phyloP scores from a whole-genome alignment of 164 flowering plant species.

The Vitis vinifera region DNA sequence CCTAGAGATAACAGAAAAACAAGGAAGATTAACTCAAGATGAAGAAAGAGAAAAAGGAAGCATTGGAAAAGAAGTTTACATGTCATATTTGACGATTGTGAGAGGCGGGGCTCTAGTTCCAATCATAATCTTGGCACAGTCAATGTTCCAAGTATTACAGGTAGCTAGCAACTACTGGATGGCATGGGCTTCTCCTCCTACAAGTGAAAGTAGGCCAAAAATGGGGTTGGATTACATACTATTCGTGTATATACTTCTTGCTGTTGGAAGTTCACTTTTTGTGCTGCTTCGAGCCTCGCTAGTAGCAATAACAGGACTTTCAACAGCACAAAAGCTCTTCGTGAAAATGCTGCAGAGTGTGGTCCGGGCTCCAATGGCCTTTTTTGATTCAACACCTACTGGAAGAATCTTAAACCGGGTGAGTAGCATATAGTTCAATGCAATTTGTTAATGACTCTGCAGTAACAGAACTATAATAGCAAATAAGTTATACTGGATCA shows the following conservation, averaged over 20 bases:
- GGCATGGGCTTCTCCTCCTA: slow-evolving; percentile 91
- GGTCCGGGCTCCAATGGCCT: slow-evolving; percentile 89
- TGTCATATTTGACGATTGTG: slow-evolving; percentile 73
- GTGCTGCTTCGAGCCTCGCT: slow-evolving; percentile 65
- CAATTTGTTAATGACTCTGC: neutral
- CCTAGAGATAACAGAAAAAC: slow-evolving; percentile 56
- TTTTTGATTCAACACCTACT: slow-evolving; percentile 94
- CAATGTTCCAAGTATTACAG: slow-evolving; percentile 74
- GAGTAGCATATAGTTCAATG: slow-evolving; percentile 13
- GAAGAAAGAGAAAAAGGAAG: slow-evolving; percentile 95
- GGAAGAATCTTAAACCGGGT: slow-evolving; percentile 96
- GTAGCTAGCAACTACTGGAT: slow-evolving; percentile 95
- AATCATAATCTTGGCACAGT: slow-evolving; percentile 71
- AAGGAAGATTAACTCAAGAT: slow-evolving; percentile 69
- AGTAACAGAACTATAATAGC: neutral
- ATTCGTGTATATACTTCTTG: slow-evolving; percentile 63
- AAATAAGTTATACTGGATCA: neutral
- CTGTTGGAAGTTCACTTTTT: slow-evolving; percentile 80
- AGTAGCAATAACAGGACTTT: slow-evolving; percentile 61
- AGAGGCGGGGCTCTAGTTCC: slow-evolving; percentile 74
- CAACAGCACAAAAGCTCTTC: slow-evolving; percentile 74
- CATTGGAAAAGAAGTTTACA: slow-evolving; percentile 86
- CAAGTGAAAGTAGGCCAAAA: slow-evolving; percentile 35
- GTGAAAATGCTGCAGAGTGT: slow-evolving; percentile 72
- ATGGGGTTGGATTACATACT: slow-evolving; percentile 45